Percentiles rank a stretch among this genome's conserved stretches.
phyloP scores from a whole-genome alignment of 768 basidiomycete species.

The Lanmaoa pseudosensibilis region DNA sequence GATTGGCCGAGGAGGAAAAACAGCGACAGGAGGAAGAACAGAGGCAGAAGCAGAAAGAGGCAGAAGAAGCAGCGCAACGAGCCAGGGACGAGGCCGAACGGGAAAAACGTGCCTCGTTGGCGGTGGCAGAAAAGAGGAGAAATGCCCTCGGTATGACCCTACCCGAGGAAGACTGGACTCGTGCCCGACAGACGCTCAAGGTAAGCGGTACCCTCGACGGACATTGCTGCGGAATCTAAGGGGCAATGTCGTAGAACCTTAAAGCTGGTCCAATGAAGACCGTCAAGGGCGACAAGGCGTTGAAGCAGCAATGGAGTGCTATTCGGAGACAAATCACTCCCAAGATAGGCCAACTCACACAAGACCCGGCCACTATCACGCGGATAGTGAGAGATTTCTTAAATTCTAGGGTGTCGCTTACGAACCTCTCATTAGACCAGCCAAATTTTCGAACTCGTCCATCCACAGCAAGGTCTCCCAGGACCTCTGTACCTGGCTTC shows the following conservation, averaged over 20 bases:
- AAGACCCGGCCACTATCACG: constrained; percentile 57
- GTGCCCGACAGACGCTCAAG: constrained; percentile 52
- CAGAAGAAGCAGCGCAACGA: constrained; percentile 31
- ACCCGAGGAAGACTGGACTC: constrained; percentile 63
- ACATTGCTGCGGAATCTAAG: constrained; percentile 25
- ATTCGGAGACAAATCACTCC: constrained; percentile 79
- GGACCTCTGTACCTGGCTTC: constrained; percentile 65
- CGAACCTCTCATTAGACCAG: constrained; percentile 32
- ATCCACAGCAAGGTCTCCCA: constrained; percentile 30
- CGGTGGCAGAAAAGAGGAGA: constrained; percentile 40
- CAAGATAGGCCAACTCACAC: constrained; percentile 85
- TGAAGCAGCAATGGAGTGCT: constrained; percentile 63
- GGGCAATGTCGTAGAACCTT: constrained; percentile 43
- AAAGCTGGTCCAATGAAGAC: constrained; percentile 63
- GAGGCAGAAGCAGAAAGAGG: constrained; percentile 36
- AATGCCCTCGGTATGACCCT: constrained; percentile 51
- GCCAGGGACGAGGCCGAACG: constrained; percentile 36
- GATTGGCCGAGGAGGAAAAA: constrained; percentile 44
- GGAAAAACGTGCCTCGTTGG: constrained; percentile 37
- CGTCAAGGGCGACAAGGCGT: constrained; percentile 57
- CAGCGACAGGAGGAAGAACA: constrained; percentile 44
- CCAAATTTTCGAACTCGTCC: constrained; percentile 45
- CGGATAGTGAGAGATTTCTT: constrained; percentile 54
- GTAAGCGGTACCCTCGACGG: constrained; percentile 37
- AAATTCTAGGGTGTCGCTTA: constrained; percentile 12